Base-by-base conservation (phyloP, 176 grass and related monocot species). In the Olyra latifolia region DNA sequence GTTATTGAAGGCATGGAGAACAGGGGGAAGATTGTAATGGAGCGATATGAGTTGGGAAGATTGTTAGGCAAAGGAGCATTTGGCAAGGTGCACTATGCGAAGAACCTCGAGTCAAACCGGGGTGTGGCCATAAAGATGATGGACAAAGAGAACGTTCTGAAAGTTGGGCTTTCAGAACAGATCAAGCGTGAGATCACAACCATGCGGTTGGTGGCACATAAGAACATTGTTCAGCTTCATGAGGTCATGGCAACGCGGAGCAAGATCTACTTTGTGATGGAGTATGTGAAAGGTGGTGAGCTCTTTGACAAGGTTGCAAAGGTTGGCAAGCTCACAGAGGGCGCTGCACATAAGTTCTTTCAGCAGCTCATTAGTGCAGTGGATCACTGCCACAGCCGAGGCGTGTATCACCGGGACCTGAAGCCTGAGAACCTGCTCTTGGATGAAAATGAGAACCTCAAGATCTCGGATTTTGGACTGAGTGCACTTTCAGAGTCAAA, bases 221-320 rank as follows among this genome's bases (percentile, higher is more conserved):
- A 89, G 29, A 88, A 92, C 67, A 87, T 93, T 61, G 88, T 97
- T 25, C 35, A 89, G 57, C 69, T 97, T 41, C 80, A 91, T 78
- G 93, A 97, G 81, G 90, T 97, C 50, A 97, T 97, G 93, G 91
- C 91, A 53, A 93, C 84, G 6, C 80, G 77, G 52, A 84, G 62
- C 49, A 93, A 93, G 58, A 93, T 97, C 32, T 97, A 97, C 60
- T 89, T 97, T 62, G 88, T 91, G n/a, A 90, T 97, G 65, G 90
- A 97, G 80, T 97, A 90, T 46, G 83, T 69, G 0, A 97, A 93
- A 91, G 93, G 93, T 7, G 93, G 93, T 10, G 93, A 97, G 88
- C 81, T 97, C 27, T 97, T 91, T 57, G 45, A 91, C 52, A 92
- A 95, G 72, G 69, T 95, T 40, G 43, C 85, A n/a, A 92, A 90